Base-by-base conservation (phyloP, 345 rosid genomes). In the Dimocarpus longan region DNA sequence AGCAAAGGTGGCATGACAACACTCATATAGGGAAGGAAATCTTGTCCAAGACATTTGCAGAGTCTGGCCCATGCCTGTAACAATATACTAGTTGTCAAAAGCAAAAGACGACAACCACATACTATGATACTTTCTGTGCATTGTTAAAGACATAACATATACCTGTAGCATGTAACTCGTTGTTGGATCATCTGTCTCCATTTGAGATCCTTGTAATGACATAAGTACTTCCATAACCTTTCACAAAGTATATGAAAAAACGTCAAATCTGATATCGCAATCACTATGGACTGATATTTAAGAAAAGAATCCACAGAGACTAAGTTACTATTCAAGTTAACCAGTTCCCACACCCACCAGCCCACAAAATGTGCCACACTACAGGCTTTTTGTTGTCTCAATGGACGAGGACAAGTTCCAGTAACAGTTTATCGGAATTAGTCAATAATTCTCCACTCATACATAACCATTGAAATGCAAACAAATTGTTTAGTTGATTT, bases 171-270 rank as follows among this genome's bases (percentile, higher is more conserved):
- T 97, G 88, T 97, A 97, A 83, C 99, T 97, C 7, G 96, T 94
- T 42, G 97, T 97, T 28, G 98, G 99, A 85, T 97, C 99, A 70
- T 97, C 99, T 60, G 99, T 82, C 89, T 94, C 99, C 98, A 97
- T 89, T 84, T 89, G 89, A 77, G 99, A 91, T 79, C 93, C 98
- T 94, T 97, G 99, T 81, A 97, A 83, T 10, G 99, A 89, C 99
- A 97, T 89, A 70, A 97, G 98, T 80, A 97, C 99, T 78, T 97
- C 99, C 99, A 97, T 97, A 78, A 97, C 99, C 99, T 97, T 81
- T 78, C 44, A 78, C 48, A 40, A 66, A 63, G 43, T 26, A 82
- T 37, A 63, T n/a, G 48, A 32, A 46, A 2, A 5, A 69, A 40
- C 24, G 15, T 37, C 70, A 46, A 12, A 68, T 16, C 54, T 9